Evolutionary conservation across 176 grass and related monocot genomes (phyloP).

Genomic region (Dendrocalamus sinicus): DNA sequence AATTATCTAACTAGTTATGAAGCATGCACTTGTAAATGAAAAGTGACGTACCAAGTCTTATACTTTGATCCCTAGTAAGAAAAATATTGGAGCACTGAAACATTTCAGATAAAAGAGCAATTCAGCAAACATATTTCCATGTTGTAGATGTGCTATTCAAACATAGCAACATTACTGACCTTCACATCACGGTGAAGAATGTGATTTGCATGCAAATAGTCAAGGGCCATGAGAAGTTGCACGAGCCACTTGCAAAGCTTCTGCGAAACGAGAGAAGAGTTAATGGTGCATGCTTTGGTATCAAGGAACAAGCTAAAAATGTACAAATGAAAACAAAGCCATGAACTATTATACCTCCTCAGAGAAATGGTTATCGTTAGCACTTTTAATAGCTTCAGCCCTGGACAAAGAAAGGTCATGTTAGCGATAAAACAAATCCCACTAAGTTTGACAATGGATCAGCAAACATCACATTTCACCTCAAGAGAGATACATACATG

Average conservation of each 20-base stretch:
- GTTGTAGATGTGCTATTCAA: not conserved
- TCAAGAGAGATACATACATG: slow-evolving; percentile 73
- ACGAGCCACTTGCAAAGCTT: slow-evolving; percentile 90
- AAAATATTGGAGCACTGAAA: slow-evolving; percentile 95
- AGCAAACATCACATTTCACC: slow-evolving; percentile 14
- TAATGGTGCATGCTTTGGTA: not conserved
- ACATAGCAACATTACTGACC: slow-evolving; percentile 46
- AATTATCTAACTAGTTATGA: slow-evolving; percentile 8
- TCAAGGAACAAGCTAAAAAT: slow-evolving; percentile 4
- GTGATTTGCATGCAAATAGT: slow-evolving; percentile 90
- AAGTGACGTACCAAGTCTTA: slow-evolving; percentile 68
- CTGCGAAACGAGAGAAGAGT: slow-evolving; percentile 42
- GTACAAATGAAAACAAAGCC: not conserved
- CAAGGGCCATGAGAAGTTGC: slow-evolving; percentile 85
- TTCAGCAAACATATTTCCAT: slow-evolving; percentile 25
- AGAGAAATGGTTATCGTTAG: slow-evolving; percentile 61
- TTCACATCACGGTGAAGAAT: slow-evolving; percentile 99
- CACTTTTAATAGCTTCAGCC: slow-evolving; percentile 82
- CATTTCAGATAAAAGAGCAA: slow-evolving; percentile 7
- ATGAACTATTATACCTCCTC: slow-evolving; percentile 62
- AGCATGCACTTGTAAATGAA: slow-evolving; percentile 24
- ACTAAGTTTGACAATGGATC: not conserved
- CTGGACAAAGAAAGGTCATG: slow-evolving; percentile 37
- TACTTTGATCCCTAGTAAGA: slow-evolving; percentile 76
- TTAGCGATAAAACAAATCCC: not conserved